Base-by-base conservation (phyloP, 768 basidiomycete species). In the Mycena sanguinolenta region DNA sequence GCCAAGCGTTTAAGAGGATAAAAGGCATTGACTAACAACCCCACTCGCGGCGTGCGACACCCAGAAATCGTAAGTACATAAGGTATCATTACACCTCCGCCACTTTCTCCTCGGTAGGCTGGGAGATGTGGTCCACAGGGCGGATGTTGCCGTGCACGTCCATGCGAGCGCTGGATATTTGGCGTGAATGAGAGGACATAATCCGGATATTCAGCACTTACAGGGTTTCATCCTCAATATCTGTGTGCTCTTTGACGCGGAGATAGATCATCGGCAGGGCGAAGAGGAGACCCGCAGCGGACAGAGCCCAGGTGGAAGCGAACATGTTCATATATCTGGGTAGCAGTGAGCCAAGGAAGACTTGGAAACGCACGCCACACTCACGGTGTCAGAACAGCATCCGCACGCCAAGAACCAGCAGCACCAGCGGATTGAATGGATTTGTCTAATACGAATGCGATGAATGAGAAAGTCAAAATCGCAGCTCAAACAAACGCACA, bases 361-460 rank as follows among this genome's bases (percentile, higher is more conserved):
- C 23, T 50, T 50, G 49, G 49, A 25, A 12, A 50, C 5, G 9
- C n/a, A 50, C 5, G 9, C n/a, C 13, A 58, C 23, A 84, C 91
- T 78, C 76, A 93, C 90, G 93, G 91, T 27, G 84, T 74, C 42
- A 79, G 77, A 21, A 88, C 82, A 5, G 85, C 92, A 79, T 95
- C 93, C 13, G 88, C 89, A 52, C 89, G 85, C 92, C 92, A 95
- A 19, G 87, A 80, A 46, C 89, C 92, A 3, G 91, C 93, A 25
- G 88, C 92, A 69, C 91, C 93, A 10, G 92, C 92, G 16, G 91
- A 92, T 76, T 94, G 93, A 50, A 94, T 82, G 3, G 90, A 90
- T 77, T 95, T 93, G 72, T 93, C 92, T 87, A 65, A 23, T 65
- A 9, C 34, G 49, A 36, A 63, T 17, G 16, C 9, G 13, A 39